Base-by-base conservation (phyloP, 192 early-diverging fungal genomes). In the Backusella sp. region DNA sequence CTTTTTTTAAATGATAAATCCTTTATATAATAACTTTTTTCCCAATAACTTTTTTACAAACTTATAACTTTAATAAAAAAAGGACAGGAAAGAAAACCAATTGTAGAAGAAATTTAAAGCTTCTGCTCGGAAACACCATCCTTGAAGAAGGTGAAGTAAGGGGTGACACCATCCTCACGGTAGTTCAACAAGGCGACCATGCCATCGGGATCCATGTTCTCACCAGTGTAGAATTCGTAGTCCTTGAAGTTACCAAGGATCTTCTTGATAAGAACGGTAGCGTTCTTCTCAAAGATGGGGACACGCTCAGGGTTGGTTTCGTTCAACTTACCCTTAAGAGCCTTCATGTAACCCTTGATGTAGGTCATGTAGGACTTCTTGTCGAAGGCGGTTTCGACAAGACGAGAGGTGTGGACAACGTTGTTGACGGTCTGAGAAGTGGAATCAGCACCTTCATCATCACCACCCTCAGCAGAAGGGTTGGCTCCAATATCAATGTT, bases 271-370 rank as follows among this genome's bases (percentile, higher is more conserved):
- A 92, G 86, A 37, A 53, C 66, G 23, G 77, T 70, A 35, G 88
- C 89, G 66, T 89, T 86, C 74, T 81, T 77, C 88, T 95, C 88
- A 78, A 95, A 97, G 3, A 41, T 76, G 19, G 84, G 83, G 36
- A 88, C 79, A 42, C 86, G 84, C 42, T 93, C 90, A 35, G 91
- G 87, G 79, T 91, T 86, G 77, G 62, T 78, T 81, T 86, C 83
- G 67, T 80, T 26, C 35, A 95, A 79, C 80, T 90, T 83, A 8
- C 77, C 85, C 89, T 90, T 89, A 79, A 98, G 34, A 12, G 80
- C 78, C 94, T 96, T 96, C 88, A 98, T 86, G 91, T 96, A 98
- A 72, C 91, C 93, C 92, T 98, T 96, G 82, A 96, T 90, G 88
- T 98, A 96, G 83, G 84, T 80, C 87, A 89, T 91, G 89, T 92